phyloP scores from a whole-genome alignment of 176 grass and related monocot species.

The Phragmites australis region DNA sequence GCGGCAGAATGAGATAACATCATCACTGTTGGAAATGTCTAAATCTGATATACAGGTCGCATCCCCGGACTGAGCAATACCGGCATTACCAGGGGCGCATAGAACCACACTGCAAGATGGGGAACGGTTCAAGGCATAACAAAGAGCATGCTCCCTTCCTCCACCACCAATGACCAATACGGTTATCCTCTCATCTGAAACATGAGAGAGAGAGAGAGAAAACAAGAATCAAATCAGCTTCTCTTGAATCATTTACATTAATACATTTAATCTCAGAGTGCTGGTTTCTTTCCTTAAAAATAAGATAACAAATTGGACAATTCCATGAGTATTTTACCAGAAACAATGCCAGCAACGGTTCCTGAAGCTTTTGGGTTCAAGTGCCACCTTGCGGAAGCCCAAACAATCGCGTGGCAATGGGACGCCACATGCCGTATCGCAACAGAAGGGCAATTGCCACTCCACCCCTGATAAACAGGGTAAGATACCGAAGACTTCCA shows the following conservation, averaged over 20 bases:
- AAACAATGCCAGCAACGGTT: background rate
- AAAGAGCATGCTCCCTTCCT: conserved; percentile 89
- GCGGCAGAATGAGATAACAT: conserved; percentile 61
- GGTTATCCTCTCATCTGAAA: conserved; percentile 52
- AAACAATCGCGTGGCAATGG: background rate
- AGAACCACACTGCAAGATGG: conserved; percentile 71
- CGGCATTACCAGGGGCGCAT: conserved; percentile 77
- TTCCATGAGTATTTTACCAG: conserved; percentile 17
- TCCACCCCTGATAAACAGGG: conserved; percentile 30
- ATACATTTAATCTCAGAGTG: background rate
- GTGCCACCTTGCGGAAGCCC: background rate
- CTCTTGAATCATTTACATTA: conserved; percentile 10
- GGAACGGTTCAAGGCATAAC: conserved; percentile 68
- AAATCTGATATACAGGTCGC: conserved; percentile 64
- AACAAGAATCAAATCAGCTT: background rate
- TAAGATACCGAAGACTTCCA: conserved; percentile 33
- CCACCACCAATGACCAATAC: conserved; percentile 81
- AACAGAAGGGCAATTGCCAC: background rate
- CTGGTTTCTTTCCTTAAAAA: background rate
- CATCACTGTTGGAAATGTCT: conserved; percentile 50
- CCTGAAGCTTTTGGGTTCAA: conserved; percentile 18
- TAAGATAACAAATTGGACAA: background rate
- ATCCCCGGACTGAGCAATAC: conserved; percentile 65
- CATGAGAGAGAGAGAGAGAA: background rate
- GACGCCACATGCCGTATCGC: background rate